Base-by-base conservation (phyloP, 306 rosid genomes). In the Astragalus glycyphyllos region DNA sequence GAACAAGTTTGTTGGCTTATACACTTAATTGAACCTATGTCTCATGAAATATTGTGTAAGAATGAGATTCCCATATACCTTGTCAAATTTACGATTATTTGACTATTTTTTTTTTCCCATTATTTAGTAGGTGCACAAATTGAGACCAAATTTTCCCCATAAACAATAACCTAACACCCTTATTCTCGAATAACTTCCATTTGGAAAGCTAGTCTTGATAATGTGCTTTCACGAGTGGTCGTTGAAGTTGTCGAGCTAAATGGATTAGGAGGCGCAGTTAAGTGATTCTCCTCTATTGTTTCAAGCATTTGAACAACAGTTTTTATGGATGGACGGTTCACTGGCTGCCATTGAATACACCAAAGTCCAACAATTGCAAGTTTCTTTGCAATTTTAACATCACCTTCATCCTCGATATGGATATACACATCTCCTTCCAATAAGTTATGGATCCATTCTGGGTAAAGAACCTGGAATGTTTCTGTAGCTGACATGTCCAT, bases 361-460 rank as follows among this genome's bases (percentile, higher is more conserved):
- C 65, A 37, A 14, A 67, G 72, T 50, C 72, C 60, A 0, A 67
- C 60, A 50, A 67, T 34, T 15, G 72, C 60, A 2, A 67, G 58
- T 50, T 67, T 67, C 60, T 50, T 67, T 35, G 61, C 72, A 49
- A 67, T 35, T 35, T 68, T 51, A 4, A 16, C 20, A 15, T 51
- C 61, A 5, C 15, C 7, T 23, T 68, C 73, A 15, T 15, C 32
- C 1, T 59, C 65, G 14, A 59, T 35, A 59, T 59, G 5, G 3
- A 59, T 35, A 59, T 14, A 31, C 4, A 59, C 1, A 6, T 59
- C 65, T 35, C 47, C 65, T 14, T 59, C 65, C 8, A 59, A 35
- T 15, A 67, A 35, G 10, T 34, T 67, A 9, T 67, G 72, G 9
- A 67, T 53, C 72, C 72, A 67, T 14, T 67, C 72, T 3, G 60